These are phyloP conservation scores for Phytopythium kandeliae DNA, from an alignment of 352 stramenopile genomes.

Conservation along the genomic window DNA sequence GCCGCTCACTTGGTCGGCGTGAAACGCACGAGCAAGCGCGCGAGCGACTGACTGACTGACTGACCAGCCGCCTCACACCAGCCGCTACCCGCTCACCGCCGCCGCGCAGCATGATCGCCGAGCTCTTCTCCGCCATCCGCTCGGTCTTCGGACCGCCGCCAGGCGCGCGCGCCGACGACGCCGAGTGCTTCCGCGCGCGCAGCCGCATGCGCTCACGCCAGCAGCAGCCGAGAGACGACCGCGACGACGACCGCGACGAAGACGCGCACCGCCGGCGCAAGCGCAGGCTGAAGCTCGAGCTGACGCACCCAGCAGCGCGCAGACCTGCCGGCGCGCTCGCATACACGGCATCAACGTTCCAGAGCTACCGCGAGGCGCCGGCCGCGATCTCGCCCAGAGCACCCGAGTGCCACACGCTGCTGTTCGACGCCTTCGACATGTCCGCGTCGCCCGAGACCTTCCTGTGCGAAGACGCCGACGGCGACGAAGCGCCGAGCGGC, in stretches of 20 bases:
- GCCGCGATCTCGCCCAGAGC: conserved; percentile 8
- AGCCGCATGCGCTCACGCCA: conserved; percentile 26
- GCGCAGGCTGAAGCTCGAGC: too few species aligned
- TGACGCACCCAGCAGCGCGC: conserved; percentile 14
- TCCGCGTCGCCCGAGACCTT: conserved; percentile 35
- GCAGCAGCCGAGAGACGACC: conserved; percentile 5
- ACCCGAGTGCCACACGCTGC: conserved; percentile 12
- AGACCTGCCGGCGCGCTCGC: too few species aligned
- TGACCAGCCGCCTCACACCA: neutral
- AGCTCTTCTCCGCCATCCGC: conserved; percentile 7
- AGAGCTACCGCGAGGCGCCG: conserved; percentile 8
- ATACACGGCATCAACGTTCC: conserved; percentile 8
- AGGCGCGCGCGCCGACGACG: conserved; percentile 13
- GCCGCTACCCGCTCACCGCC: too few species aligned
- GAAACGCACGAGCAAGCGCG: too few species aligned
- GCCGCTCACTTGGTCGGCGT: too few species aligned
- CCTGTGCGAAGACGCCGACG: conserved; percentile 8
- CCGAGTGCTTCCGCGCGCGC: conserved; percentile 35
- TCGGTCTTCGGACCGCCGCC: neutral
- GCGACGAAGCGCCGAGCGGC: neutral
- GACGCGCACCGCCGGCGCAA: conserved; percentile 27
- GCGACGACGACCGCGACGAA: conserved; percentile 15
- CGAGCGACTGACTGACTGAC: too few species aligned
- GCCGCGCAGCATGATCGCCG: conserved; percentile 5
- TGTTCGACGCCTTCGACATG: conserved; percentile 51